Evolutionary conservation across 441 rosid species (phyloP), one percentile per base, ranked within the genome.

Genomic region (Populus hybrid): DNA sequence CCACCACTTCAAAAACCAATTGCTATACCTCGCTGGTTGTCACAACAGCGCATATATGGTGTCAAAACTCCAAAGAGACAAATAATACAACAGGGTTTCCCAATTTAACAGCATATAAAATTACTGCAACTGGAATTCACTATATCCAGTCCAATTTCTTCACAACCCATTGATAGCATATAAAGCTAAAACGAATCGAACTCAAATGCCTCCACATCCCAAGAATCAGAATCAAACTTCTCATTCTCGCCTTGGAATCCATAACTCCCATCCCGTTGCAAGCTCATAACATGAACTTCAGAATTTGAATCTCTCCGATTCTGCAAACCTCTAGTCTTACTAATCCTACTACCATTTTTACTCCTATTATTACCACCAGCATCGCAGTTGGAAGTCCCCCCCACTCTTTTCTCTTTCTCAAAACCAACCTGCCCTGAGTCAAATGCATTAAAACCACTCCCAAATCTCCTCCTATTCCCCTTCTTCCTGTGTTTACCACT

Each of bases 241-340:
- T 23, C 46, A 38, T 21, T 28, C 59, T 54, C 36, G 32, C 4
- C 50, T 65, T 46, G 42, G 57, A 78, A 72, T 28, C 73, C 73
- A 67, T 68, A 78, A 59, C 57, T 68, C 23, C 77, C 81, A 73
- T 73, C 69, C 61, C 4, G 24, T 24, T 23, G 73, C 75, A 70
- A 64, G 21, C 69, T 85, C 86, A 85, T 76, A 75, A 82, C 86
- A 76, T 78, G 78, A 77, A 79, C 78, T 68, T 82, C 77, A n/a
- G 83, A 73, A 65, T 66, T 64, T 2, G 74, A 81, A 72, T 79
- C 80, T 8, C 23, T 18, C 21, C 46, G 23, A 24, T 73, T 50
- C 57, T 16, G 57, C 57, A 50, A 50, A 14, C 57, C 57, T 50
- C 57, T 50, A 14, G 57, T 61, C 70, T n/a, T 57, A n/a, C 69